Percentiles rank a stretch among this genome's conserved stretches.
Evolutionary conservation across 176 grass and related monocot genomes (phyloP).

Genomic region (Oryza glaberrima): DNA sequence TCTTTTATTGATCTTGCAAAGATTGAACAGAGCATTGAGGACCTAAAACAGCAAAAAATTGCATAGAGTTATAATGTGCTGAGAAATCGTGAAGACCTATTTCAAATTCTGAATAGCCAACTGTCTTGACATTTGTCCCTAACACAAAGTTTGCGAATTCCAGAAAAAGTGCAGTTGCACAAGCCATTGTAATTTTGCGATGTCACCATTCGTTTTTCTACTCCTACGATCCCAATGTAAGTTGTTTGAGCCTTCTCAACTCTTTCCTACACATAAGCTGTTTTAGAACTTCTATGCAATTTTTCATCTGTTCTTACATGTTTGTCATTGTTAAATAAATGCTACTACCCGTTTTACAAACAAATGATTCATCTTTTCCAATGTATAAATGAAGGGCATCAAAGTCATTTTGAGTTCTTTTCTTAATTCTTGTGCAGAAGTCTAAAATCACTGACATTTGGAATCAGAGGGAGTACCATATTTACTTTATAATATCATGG

Average conservation of each 20-base stretch:
- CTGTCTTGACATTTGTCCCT: neutral
- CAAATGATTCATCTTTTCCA: no score
- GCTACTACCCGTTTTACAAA: no score
- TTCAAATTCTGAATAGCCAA: conserved; percentile 11
- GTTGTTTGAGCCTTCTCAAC: no score
- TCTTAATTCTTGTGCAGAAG: no score
- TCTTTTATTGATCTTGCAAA: conserved; percentile 99
- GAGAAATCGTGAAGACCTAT: neutral
- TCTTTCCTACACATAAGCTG: no score
- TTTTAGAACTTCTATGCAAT: no score
- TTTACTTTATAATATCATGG: neutral
- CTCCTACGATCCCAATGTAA: neutral
- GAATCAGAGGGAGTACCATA: neutral
- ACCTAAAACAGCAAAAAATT: conserved; percentile 54
- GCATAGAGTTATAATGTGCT: conserved; percentile 31
- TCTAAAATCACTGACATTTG: no score
- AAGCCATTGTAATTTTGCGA: conserved; percentile 9
- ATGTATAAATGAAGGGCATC: no score
- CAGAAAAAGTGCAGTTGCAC: neutral
- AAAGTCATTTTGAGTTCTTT: no score
- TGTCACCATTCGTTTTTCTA: neutral
- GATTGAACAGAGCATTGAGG: conserved; percentile 93
- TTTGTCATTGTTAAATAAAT: no score
- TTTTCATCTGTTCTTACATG: no score
- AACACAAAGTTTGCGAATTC: neutral